Evolutionary conservation across 2,329 filamentous ascomycete species (phyloP).

Genomic region (Pseudogymnoascus sp.): DNA sequence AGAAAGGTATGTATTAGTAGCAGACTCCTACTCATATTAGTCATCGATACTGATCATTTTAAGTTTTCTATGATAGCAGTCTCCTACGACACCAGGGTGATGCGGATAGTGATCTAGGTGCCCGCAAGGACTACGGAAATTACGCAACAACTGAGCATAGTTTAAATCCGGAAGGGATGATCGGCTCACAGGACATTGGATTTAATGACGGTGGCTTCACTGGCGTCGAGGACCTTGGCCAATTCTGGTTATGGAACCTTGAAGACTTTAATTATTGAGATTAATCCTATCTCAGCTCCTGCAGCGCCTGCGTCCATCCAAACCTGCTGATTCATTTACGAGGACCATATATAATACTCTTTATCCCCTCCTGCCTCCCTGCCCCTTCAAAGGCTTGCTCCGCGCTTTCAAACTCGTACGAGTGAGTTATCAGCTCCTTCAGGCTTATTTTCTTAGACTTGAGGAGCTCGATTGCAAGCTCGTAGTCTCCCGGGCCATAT

Average conservation of each 20-base stretch:
- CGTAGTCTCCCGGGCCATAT: slow-evolving; percentile 26
- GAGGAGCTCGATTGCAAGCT: slow-evolving; percentile 62
- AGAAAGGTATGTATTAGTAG: neutral
- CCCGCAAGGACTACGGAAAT: neutral
- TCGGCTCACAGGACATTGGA: neutral
- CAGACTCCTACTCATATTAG: neutral
- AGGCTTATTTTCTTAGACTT: slow-evolving; percentile 63
- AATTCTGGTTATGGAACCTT: slow-evolving; percentile 29
- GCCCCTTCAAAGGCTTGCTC: slow-evolving; percentile 62
- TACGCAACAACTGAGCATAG: neutral
- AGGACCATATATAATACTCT: slow-evolving; percentile 23
- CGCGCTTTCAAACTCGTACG: slow-evolving; percentile 69
- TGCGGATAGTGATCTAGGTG: neutral
- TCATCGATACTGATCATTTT: neutral
- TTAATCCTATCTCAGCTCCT: neutral
- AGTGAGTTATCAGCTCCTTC: slow-evolving; percentile 69
- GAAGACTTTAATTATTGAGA: slow-evolving; percentile 5
- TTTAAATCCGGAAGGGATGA: neutral
- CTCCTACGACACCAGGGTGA: neutral
- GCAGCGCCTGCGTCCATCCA: neutral
- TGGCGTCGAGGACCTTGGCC: slow-evolving; percentile 17
- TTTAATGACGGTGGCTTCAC: neutral
- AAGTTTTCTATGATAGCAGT: neutral
- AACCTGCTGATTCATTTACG: neutral
- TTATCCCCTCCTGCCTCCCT: slow-evolving; percentile 19